Base-by-base conservation (phyloP, 2,329 filamentous ascomycete genomes). In the Dactylellina drechsleri region DNA sequence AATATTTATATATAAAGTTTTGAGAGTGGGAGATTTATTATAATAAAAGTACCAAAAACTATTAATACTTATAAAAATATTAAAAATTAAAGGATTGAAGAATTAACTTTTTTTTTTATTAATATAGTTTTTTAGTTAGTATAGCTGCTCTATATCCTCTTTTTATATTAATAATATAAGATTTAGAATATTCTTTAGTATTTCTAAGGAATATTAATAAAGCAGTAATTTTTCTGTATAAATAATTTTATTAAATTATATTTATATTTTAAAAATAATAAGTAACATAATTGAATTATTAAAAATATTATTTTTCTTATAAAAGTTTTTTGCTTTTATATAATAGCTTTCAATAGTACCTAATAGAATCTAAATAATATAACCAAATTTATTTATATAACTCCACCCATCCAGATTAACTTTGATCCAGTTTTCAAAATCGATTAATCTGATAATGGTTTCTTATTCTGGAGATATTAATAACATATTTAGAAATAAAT, bases 221-320 rank as follows among this genome's bases (percentile, higher is more conserved):
- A 90, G 77, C 2, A 87, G 72, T 0, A 83, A 80, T 18, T 83
- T 80, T 0, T 80, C 60, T 0, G 62, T 8, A 1, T 82, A 81
- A 0, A 84, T 84, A 0, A 81, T 81, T 58, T 81, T 84, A 73
- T 90, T 88, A 28, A 85, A 83, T 0, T 85, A 85, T 6, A 87
- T 78, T 88, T 88, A 90, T 0, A 90, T 79, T 66, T 89, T 87
- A 0, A 88, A 73, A 0, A 86, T 77, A 0, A 84, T 86, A 0
- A 90, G 82, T 1, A 87, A 60, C 85, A 89, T 88, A 3, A 84
- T 76, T 0, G 88, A 90, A 0, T 81, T 78, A 0, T 80, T 80
- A 68, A 86, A 83, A 0, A 87, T 84, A 1, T 84, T 82, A 0
- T 58, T 68, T 0, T 54, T 1, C 1, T 16, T 18, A 10, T 74